Base-by-base conservation (phyloP, 2,329 filamentous ascomycete species). In the Xenoacremonium recifei region DNA sequence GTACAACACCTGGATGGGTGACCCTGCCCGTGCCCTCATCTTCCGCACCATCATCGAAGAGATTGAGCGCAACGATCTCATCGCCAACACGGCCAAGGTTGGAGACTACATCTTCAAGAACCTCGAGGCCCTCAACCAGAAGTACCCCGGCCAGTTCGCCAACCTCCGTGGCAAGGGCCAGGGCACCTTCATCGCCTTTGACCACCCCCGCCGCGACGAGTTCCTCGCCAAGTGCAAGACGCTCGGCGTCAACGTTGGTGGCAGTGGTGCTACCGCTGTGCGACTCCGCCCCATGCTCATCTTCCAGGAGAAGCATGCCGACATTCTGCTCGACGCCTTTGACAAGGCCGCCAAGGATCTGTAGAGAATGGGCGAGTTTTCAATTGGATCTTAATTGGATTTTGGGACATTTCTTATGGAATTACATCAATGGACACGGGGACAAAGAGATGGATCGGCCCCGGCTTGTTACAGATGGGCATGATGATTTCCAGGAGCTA, bases 1-100 rank as follows among this genome's bases (percentile, higher is more conserved):
- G 70, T 96, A 96, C 78, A 96, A 96, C 77, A 96, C 89, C 36
- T 96, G 90, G 90, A 95, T 96, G 85, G 90, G 90, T 58, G 90
- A 96, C 70, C 90, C 90, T 13, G 84, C 86, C 12, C 84, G 89
- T 46, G 89, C 87, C 13, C 72, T 96, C 46, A 77, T 96, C 53
- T 95, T 95, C 84, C 82, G 87, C 50, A 85, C 82, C 59, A 95
- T 96, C 69, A 80, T 92, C 61, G 70, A 87, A 44, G 89, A 96
- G 71, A 84, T 95, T 42, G 73, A 89, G 67, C 74, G 81, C 37
- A 74, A 87, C 43, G 79, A 85, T 58, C 77, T 96, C n/a, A 88
- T 96, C 38, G 73, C 80, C 61, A 76, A 89, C 68, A 95, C 91
- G 3, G 87, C 87, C 25, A 69, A 71, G 44, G 85, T 89, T 12